Base-by-base conservation (phyloP, 148 eudicot genomes). In the Cornus controversa region DNA sequence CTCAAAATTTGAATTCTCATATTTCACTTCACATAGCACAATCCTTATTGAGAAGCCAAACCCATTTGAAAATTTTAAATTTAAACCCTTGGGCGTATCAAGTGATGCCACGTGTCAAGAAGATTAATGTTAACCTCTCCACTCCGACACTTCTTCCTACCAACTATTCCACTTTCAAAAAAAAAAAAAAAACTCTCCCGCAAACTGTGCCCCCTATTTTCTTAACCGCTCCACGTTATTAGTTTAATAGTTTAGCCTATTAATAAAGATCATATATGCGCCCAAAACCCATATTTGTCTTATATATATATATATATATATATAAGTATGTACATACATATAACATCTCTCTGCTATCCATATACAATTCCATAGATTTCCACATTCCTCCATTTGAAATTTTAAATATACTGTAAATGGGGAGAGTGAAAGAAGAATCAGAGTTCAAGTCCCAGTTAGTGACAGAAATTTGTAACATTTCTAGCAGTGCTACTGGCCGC, bases 221-320 rank as follows among this genome's bases (percentile, higher is more conserved):
- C 90, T 89, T 87, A 90, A 90, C 94, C 82, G 90, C 85, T 82
- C 85, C 89, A 84, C 88, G 34, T 82, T 74, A 65, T 76, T 70
- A 29, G 18, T 62, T 78, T 69, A n/a, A n/a, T n/a, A n/a, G n/a
- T n/a, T n/a, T n/a, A n/a, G n/a, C 77, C 68, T 58, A 78, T 62
- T 18, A 73, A 72, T 67, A 66, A 63, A 22, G 20, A 34, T 10
- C 62, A 50, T 16, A 50, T 16, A 50, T 18, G 28, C 66, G 29
- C 62, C 6, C 23, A 67, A 29, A 67, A 1, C 18, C 60, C 15
- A 14, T 31, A 54, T 54, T 4, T 50, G 57, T 50, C 37, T 2
- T 40, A 40, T 0, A 40, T 0, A 40, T 6, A 60, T 22, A 8
- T 22, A 60, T 4, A 60, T 6, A n/a, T 22, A 60, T 22, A 60